These are phyloP conservation scores for Plasmodium adleri DNA, from an alignment of 169 alveolate species.

Conservation along the genomic window DNA sequence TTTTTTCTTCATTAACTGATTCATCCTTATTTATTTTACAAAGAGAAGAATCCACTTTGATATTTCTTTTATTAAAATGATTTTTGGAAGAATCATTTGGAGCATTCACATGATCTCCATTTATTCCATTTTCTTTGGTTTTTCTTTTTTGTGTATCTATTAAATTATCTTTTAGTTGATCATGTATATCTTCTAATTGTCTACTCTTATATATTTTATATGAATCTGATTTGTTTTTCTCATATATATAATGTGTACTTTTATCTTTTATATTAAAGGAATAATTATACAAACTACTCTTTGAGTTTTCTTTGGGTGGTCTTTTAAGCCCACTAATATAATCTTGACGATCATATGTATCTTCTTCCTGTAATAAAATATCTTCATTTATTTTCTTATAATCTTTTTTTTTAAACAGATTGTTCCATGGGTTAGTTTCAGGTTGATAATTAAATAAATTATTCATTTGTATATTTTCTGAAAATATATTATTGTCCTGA, in stretches of 20 bases:
- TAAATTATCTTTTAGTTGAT: background rate
- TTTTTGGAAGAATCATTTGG: constrained; percentile 7
- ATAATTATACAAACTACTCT: constrained; percentile 16
- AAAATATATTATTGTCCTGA: constrained; percentile 9
- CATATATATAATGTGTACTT: constrained; percentile 45
- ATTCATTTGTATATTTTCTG: constrained; percentile 69
- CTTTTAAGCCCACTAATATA: constrained; percentile 64
- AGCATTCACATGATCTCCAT: background rate
- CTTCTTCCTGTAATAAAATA: constrained; percentile 58
- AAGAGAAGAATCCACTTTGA: background rate
- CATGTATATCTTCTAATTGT: constrained; percentile 43
- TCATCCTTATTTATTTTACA: background rate
- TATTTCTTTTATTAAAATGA: background rate
- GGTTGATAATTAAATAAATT: constrained; percentile 28
- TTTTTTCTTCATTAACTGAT: constrained; percentile 1
- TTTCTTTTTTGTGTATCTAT: background rate
- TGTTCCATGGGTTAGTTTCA: constrained; percentile 2
- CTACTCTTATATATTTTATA: constrained; percentile 46
- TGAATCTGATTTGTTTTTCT: constrained; percentile 47
- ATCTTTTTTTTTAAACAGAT: constrained; percentile 23
- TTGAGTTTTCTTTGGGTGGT: background rate
- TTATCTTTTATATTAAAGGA: constrained; percentile 61
- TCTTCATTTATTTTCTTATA: constrained; percentile 41
- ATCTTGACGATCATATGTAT: constrained; percentile 59
- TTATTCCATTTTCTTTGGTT: background rate